Percentiles rank a stretch among this genome's conserved stretches.
Conservation (phyloP, 2,329 filamentous ascomycete genomes). For the Aspergillus sp. region DNA sequence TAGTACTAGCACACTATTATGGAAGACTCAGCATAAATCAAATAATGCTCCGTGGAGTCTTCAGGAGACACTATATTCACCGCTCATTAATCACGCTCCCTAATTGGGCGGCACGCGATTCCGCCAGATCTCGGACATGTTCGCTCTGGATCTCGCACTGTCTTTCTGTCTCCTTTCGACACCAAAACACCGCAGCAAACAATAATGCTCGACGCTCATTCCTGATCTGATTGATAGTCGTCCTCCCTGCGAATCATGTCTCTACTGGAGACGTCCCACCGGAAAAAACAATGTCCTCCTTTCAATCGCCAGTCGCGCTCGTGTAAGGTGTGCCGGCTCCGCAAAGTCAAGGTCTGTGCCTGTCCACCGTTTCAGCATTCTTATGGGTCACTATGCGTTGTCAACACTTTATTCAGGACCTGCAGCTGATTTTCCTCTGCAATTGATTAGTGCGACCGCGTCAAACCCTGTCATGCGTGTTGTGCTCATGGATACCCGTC, state of each 20-base stretch:
- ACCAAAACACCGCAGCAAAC: slow-evolving; percentile 7
- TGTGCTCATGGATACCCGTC: slow-evolving; percentile 35
- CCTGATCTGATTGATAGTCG: not conserved
- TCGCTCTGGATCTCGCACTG: slow-evolving; percentile 22
- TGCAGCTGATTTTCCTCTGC: too few relatives aligned
- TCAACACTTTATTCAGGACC: not conserved
- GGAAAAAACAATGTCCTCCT: slow-evolving; percentile 13
- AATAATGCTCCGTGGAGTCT: too few relatives aligned
- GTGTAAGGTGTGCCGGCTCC: slow-evolving; percentile 32
- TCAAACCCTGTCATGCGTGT: slow-evolving; percentile 34
- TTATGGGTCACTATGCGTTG: not conserved
- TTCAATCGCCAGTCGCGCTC: slow-evolving; percentile 30
- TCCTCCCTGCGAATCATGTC: slow-evolving; percentile 11
- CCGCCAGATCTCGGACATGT: slow-evolving; percentile 23
- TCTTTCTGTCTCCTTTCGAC: slow-evolving; percentile 24
- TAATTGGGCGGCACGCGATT: not conserved
- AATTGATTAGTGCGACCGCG: slow-evolving; percentile 28
- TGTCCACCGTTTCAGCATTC: slow-evolving; percentile 5
- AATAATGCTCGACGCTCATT: not conserved
- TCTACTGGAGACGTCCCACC: slow-evolving; percentile 16
- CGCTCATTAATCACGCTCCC: not conserved
- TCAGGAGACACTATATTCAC: not conserved
- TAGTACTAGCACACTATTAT: too few relatives aligned
- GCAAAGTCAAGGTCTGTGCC: slow-evolving; percentile 33
- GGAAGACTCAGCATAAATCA: too few relatives aligned